phyloP scores from a whole-genome alignment of 108 stramenopile species.

The Fragilariopsis cylindrus region DNA sequence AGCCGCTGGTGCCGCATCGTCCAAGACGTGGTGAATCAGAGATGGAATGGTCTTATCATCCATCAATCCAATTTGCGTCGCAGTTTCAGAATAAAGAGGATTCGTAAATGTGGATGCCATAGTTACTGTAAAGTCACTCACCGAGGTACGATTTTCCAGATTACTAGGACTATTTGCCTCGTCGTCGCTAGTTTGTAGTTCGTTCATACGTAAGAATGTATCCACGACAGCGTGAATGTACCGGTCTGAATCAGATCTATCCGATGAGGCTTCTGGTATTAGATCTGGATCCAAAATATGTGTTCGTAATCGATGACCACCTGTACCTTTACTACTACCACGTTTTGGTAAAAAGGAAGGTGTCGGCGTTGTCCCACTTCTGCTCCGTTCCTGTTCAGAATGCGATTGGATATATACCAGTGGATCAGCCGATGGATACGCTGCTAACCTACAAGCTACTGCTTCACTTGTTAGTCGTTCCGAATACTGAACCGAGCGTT shows the following conservation, averaged over 20 bases:
- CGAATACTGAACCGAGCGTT: conserved; percentile 67
- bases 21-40: conserved; percentile 55
- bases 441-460: conserved; percentile 78
- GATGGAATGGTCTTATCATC: conserved; percentile 66
- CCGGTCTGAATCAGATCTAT: conserved; percentile 37
- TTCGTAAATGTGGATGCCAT: conserved; percentile 36
- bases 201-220: conserved; percentile 21
- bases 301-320: conserved; percentile 27
- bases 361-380: conserved; percentile 2
- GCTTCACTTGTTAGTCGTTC: conserved; percentile 82
- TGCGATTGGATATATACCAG: conserved; percentile 65
- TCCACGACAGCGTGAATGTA: conserved; percentile 34
- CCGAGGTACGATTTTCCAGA: conserved; percentile 1
- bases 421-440: conserved; percentile 80
- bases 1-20: conserved; percentile 64
- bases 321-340: neutral
- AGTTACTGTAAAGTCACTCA: conserved; percentile 33
- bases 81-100: conserved; percentile 78
- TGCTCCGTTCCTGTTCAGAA: conserved; percentile 23
- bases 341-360: conserved; percentile 33
- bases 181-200: conserved; percentile 13
- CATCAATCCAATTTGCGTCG: conserved; percentile 77
- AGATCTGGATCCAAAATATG: conserved; percentile 23
- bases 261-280: conserved; percentile 13
- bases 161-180: neutral